Base-by-base conservation (phyloP, 176 grass and related monocot species). In the Zea luxurians region DNA sequence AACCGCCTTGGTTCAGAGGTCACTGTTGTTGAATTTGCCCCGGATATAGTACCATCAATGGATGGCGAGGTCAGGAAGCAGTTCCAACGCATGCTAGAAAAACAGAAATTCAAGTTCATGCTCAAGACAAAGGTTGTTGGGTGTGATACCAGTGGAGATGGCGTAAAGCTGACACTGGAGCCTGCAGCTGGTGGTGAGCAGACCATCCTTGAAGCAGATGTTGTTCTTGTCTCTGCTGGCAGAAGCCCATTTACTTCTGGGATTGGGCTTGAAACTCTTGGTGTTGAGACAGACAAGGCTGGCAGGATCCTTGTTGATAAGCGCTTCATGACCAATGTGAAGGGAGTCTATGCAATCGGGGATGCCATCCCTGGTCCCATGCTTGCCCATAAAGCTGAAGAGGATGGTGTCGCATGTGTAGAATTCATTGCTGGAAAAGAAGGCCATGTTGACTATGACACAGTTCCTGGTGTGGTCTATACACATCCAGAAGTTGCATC, bases 61-160 rank as follows among this genome's bases (percentile, higher is more conserved):
- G 96, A 99, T 89, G 91, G 87, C 20, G 88, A 99, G 40, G 60
- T 99, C 54, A 85, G 96, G 83, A 99, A 91, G 85, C 96, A 99
- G 78, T 99, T 99, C 76, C 96, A 99, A 45, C 92, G 92, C 66
- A 95, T 99, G 96, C 78, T 99, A 64, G 90, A 99, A 84, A 99
- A 95, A 72, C 96, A 99, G 84, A 99, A 99, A 37, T 92, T 99
- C 90, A 99, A 95, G 82, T 99, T 99, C 82, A 92, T 99, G 89
- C 92, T 99, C 70, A 95, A 99, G 66, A 99, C 92, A 59, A 99
- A 99, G 80, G 96, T 99, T 13, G 85, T 94, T 1, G 87, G 91
- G 3, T 88, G 92, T 71, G 95, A 98, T 81, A 80, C 85, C 17
- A 88, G 89, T 36, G 96, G 96, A 73, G 89, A 92, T 62, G 96